phyloP scores from a whole-genome alignment of 2,329 filamentous ascomycete species.

The Raffaelea deltoideospora region DNA sequence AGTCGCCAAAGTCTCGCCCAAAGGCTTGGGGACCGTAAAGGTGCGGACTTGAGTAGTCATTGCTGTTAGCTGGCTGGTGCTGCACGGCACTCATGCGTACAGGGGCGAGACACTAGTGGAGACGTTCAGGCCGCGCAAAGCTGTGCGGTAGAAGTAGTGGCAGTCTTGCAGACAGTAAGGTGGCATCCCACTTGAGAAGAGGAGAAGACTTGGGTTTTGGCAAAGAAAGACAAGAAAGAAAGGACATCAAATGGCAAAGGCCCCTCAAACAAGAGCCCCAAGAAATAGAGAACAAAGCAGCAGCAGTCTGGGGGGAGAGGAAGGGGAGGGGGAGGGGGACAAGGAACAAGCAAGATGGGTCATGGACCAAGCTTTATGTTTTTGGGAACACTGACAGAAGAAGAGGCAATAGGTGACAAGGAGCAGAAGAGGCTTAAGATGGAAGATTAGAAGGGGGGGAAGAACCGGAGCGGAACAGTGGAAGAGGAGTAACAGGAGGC shows the following conservation, averaged over 20 bases:
- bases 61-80: constrained; percentile 24
- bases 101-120: constrained; percentile 63
- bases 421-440: background rate
- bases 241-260: background rate
- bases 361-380: background rate
- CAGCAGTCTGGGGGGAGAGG: background rate
- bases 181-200: constrained; percentile 49
- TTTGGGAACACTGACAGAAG: background rate
- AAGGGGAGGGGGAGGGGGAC: background rate
- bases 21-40: constrained; percentile 53
- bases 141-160: constrained; percentile 85
- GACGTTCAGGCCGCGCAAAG: constrained; percentile 70
- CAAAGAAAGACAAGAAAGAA: background rate
- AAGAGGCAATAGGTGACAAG: background rate
- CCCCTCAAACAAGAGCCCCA: too few species aligned
- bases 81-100: constrained; percentile 38
- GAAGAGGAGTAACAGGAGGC: background rate
- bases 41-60: constrained; percentile 54
- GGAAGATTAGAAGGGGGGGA: background rate
- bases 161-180: constrained; percentile 72
- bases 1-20: constrained; percentile 52
- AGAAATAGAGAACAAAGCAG: too few species aligned
- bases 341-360: too few species aligned
- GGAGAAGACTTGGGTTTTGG: background rate
- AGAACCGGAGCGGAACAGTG: background rate